Percentiles rank a stretch among this genome's conserved stretches.
Conservation (phyloP, 2,329 filamentous ascomycete genomes). For the Cladophialophora carrionii region DNA sequence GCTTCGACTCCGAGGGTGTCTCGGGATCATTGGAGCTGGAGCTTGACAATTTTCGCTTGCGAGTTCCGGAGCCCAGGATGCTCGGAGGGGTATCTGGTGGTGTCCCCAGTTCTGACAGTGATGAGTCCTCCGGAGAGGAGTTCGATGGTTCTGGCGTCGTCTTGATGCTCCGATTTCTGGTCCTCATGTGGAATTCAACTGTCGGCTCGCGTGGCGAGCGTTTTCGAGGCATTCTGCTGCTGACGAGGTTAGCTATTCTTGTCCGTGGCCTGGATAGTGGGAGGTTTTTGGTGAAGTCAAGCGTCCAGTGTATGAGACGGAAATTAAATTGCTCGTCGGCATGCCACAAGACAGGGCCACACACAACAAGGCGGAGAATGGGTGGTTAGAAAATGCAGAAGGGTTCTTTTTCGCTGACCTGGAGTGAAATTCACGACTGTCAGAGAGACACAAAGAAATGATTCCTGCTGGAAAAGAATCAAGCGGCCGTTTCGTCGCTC, state of each 20-base stretch:
- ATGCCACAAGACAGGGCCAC: not conserved
- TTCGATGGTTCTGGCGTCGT: slow-evolving; percentile 6
- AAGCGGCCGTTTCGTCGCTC: slow-evolving; percentile 7
- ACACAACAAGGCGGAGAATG: not conserved
- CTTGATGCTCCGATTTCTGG: slow-evolving; percentile 19
- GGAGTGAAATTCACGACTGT: slow-evolving; percentile 1
- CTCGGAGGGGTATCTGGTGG: slow-evolving; percentile 10
- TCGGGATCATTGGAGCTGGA: slow-evolving; percentile 12
- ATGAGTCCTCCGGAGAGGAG: slow-evolving; percentile 16
- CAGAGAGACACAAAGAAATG: not conserved
- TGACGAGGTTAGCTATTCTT: not conserved
- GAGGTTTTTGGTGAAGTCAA: not conserved
- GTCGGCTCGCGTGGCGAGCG: slow-evolving; percentile 13
- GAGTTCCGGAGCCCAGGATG: not conserved
- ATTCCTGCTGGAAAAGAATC: not conserved
- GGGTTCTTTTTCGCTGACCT: slow-evolving; percentile 1
- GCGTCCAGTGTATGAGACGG: not conserved
- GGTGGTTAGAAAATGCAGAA: not conserved
- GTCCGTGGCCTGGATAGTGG: not conserved
- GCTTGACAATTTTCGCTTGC: slow-evolving; percentile 12
- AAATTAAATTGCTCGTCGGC: not conserved
- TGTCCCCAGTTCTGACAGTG: slow-evolving; percentile 4
- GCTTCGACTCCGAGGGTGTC: not conserved
- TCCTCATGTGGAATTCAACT: slow-evolving; percentile 30
- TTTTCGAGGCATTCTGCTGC: slow-evolving; percentile 24